phyloP scores from a whole-genome alignment of 306 rosid genomes.

The Citrullus mucosospermus region DNA sequence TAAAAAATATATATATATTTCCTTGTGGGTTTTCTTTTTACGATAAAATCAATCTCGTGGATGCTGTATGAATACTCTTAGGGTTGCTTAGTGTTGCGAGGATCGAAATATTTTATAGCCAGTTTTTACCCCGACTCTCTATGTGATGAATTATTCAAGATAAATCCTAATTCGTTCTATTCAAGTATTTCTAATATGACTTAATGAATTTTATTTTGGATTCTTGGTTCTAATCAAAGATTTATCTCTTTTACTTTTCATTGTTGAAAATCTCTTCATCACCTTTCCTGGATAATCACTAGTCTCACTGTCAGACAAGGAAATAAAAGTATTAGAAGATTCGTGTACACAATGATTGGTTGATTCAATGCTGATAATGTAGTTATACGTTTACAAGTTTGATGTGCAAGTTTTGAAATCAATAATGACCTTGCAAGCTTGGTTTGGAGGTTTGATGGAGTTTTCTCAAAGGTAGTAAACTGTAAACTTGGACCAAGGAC shows the following conservation, averaged over 20 bases:
- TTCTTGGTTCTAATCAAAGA: not conserved
- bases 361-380: not conserved
- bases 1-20: too few species aligned
- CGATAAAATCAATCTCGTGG: not conserved
- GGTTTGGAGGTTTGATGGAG: not conserved
- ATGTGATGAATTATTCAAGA: not conserved
- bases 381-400: not conserved
- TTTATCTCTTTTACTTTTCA: not conserved
- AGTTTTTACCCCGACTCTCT: not conserved
- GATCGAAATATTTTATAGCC: too few species aligned
- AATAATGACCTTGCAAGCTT: not conserved
- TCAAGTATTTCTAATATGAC: not conserved
- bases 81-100: too few species aligned
- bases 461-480: not conserved
- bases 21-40: not conserved
- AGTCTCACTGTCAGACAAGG: not conserved
- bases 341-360: not conserved
- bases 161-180: not conserved
- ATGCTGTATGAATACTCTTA: not conserved
- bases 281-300: not conserved
- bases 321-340: not conserved
- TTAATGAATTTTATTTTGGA: not conserved
- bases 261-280: not conserved
- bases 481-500: not conserved
- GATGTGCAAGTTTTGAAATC: not conserved